A percentile compares a stretch with the other conserved stretches of the same genome.
Conservation (phyloP, 2,329 filamentous ascomycete species). For the Sodiomyces alkalinus region DNA sequence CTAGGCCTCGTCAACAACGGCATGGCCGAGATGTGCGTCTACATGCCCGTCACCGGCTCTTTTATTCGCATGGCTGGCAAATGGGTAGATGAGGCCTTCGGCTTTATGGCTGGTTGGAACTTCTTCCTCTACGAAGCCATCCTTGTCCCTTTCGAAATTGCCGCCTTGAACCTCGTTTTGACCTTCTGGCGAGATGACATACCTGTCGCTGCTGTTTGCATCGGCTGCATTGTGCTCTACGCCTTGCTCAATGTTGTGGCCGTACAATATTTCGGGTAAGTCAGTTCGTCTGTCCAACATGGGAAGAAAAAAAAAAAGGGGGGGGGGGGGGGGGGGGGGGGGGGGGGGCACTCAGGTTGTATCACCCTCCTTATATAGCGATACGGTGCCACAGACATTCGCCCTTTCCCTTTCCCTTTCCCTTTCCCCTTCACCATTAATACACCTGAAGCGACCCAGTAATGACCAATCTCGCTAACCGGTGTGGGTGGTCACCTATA, state of each 20-base stretch:
- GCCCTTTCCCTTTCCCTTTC: not conserved
- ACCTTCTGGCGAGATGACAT: conserved; percentile 6
- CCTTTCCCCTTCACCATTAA: not conserved
- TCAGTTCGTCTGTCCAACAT: too few species aligned
- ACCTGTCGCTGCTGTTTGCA: conserved; percentile 5
- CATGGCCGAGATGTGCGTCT: conserved; percentile 48
- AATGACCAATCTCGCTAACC: conserved; percentile 1
- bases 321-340: too few species aligned
- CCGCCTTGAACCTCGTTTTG: conserved; percentile 19
- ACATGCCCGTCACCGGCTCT: conserved; percentile 46
- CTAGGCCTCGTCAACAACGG: conserved; percentile 49
- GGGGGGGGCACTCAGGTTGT: too few species aligned
- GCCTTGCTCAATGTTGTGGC: conserved; percentile 16
- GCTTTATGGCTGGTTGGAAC: conserved; percentile 35
- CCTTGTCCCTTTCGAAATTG: conserved; percentile 27
- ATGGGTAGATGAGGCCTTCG: conserved; percentile 51
- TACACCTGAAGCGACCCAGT: too few species aligned
- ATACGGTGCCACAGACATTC: too few species aligned
- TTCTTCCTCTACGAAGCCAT: conserved; percentile 29
- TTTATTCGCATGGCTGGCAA: conserved; percentile 50
- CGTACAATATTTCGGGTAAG: conserved; percentile 7
- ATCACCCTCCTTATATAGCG: too few species aligned
- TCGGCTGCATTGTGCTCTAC: conserved; percentile 6
- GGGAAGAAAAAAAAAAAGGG: too few species aligned
- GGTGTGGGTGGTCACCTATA: conserved; percentile 36